These are phyloP conservation scores for Leptographium galeiforme DNA, from an alignment of 2,329 filamentous ascomycete genomes.

Conservation along the genomic window DNA sequence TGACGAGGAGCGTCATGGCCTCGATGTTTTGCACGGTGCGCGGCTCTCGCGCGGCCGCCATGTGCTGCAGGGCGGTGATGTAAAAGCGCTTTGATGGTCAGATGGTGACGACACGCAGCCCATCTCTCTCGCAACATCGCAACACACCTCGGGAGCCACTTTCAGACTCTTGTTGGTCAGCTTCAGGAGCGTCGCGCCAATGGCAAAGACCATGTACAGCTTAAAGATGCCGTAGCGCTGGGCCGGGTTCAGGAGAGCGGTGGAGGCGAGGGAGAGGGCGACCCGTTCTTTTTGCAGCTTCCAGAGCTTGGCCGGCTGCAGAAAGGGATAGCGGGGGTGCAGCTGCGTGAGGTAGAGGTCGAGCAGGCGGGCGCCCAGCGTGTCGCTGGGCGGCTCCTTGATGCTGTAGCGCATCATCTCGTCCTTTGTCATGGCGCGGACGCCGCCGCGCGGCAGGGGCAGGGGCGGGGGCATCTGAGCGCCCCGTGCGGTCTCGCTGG, in stretches of 20 bases:
- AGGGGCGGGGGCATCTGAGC: too few species aligned
- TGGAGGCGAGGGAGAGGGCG: slow-evolving; percentile 20
- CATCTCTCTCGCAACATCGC: too few species aligned
- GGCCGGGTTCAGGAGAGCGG: slow-evolving; percentile 19
- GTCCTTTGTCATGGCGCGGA: slow-evolving; percentile 1
- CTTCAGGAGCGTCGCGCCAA: slow-evolving; percentile 33
- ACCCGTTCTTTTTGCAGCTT: slow-evolving; percentile 26
- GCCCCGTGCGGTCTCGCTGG: too few species aligned
- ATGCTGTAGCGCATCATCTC: slow-evolving; percentile 2
- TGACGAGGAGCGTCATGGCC: slow-evolving; percentile 35
- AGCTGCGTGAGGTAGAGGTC: slow-evolving; percentile 12
- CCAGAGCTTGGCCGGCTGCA: slow-evolving; percentile 31
- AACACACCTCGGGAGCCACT: background rate
- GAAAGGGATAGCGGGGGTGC: slow-evolving; percentile 35
- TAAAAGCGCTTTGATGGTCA: slow-evolving; percentile 35
- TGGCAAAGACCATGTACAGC: slow-evolving; percentile 37
- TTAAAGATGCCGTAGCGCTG: slow-evolving; percentile 34
- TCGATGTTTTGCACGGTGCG: slow-evolving; percentile 36
- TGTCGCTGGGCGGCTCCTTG: slow-evolving; percentile 5
- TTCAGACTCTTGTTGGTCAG: slow-evolving; percentile 25
- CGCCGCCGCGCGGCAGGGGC: background rate
- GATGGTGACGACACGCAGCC: too few species aligned
- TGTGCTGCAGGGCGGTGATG: slow-evolving; percentile 33
- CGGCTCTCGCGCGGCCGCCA: slow-evolving; percentile 32
- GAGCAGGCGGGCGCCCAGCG: background rate